A percentile compares a stretch with the other conserved stretches of the same genome.
Conservation (phyloP, 163 green algal species). For the Chlorella variabilis region DNA sequence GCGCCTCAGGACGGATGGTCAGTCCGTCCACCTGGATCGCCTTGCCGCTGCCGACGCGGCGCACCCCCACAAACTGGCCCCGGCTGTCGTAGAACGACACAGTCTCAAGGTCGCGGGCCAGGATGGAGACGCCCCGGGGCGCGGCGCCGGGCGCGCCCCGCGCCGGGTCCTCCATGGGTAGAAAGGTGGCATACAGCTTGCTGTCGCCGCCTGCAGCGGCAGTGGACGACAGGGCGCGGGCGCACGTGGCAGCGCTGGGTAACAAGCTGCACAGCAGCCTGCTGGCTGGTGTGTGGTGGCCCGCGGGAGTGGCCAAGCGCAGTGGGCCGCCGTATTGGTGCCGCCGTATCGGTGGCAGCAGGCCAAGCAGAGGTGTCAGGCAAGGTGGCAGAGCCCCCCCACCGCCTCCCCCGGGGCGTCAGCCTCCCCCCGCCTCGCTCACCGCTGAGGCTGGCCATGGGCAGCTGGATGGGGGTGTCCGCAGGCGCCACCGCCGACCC, state of each 20-base stretch:
- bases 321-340: too few relatives aligned
- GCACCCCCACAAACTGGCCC: slow-evolving; percentile 95
- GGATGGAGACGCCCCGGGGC: slow-evolving; percentile 80
- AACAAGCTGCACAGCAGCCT: too few relatives aligned
- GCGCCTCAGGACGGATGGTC: slow-evolving; percentile 72
- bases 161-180: slow-evolving; percentile 62
- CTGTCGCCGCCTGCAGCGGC: slow-evolving; percentile 45
- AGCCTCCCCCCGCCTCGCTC: too few relatives aligned
- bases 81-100: slow-evolving; percentile 90
- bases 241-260: too few relatives aligned
- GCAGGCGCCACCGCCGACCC: slow-evolving; percentile 33
- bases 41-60: slow-evolving; percentile 85
- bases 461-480: slow-evolving; percentile 73
- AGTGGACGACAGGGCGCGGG: not conserved
- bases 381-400: too few relatives aligned
- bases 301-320: too few relatives aligned
- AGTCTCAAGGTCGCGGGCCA: slow-evolving; percentile 90
- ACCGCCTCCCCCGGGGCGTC: too few relatives aligned
- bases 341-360: too few relatives aligned
- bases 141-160: slow-evolving; percentile 44
- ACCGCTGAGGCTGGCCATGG: slow-evolving; percentile 85
- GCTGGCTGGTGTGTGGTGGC: too few relatives aligned
- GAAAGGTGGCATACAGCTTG: slow-evolving; percentile 90
- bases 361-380: too few relatives aligned
- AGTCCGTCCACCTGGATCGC: slow-evolving; percentile 81